Evolutionary conservation across 768 basidiomycete genomes (phyloP), one percentile per base, ranked within the genome.

Genomic region (Imleria badia): DNA sequence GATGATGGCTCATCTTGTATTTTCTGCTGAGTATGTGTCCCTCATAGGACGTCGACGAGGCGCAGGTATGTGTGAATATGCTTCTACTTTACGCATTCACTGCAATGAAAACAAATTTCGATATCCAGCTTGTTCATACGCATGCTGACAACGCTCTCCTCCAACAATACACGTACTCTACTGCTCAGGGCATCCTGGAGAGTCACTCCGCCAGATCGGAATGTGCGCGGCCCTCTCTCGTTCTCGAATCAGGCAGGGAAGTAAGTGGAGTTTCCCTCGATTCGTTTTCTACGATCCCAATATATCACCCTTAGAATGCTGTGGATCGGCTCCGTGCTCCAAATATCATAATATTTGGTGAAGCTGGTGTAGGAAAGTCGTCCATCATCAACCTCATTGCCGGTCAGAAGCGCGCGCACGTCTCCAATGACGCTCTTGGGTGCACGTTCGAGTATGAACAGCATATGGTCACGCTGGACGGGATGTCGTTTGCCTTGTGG

Each of bases 311-410:
- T 12, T 12, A 48, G 46, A 23, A 36, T 7, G 3, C 17, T n/a
- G 23, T 10, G 6, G n/a, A 31, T 10, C n/a, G 9, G 1, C 6
- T 17, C 17, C 23, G 17, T 22, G 9, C 14, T 19, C 43, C 53
- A 26, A 58, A 58, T 30, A 40, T 58, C 9, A 15, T 58, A 13
- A 44, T 58, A 6, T 54, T 42, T 22, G 52, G 55, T n/a, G 52
- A 56, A 48, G 9, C 39, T 1, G 43, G 44, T 3, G 55, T 48
- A 11, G 55, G 55, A 2, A 59, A 59, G 17, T 47, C 45, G 6
- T 57, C 58, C 31, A 5, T 59, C 15, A 52, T 58, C 13, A 59
- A 59, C 51, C 26, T 59, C 22, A 52, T 59, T 17, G 45, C 55
- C 1, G 50, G 40, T 7, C 34, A 13, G 15, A 29, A 43, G 4